phyloP scores from a whole-genome alignment of 208 protist species.

The Jaenimonas drosophilae region DNA sequence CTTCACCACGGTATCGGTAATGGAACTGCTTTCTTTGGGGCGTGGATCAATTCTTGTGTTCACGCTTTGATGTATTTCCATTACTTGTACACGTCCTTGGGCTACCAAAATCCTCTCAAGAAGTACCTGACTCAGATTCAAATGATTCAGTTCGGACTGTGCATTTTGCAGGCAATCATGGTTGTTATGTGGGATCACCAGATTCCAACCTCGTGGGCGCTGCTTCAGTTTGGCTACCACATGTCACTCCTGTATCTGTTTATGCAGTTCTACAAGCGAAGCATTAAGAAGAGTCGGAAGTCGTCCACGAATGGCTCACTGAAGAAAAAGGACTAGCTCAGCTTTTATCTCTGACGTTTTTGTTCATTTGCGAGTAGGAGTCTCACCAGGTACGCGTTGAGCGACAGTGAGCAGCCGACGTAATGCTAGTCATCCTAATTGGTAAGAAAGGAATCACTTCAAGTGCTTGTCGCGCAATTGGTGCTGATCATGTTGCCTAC shows the following conservation, averaged over 20 bases:
- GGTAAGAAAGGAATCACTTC: too few relatives aligned
- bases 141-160: constrained; percentile 79
- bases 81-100: constrained; percentile 82
- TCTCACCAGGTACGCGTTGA: too few relatives aligned
- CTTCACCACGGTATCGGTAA: constrained; percentile 78
- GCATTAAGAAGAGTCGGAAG: constrained; percentile 13
- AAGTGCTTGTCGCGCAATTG: too few relatives aligned
- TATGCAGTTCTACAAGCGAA: constrained; percentile 53
- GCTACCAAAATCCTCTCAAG: constrained; percentile 82
- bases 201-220: constrained; percentile 42
- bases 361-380: too few relatives aligned
- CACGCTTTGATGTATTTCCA: constrained; percentile 90
- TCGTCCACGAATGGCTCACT: constrained; percentile 4
- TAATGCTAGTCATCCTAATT: too few relatives aligned
- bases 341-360: too few relatives aligned
- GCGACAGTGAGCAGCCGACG: too few relatives aligned
- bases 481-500: too few relatives aligned
- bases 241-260: constrained; percentile 81
- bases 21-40: constrained; percentile 80
- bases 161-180: constrained; percentile 74
- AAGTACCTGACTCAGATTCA: constrained; percentile 77
- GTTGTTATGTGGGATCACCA: constrained; percentile 42
- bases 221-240: constrained; percentile 77
- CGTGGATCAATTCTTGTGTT: constrained; percentile 85
- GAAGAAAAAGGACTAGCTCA: constrained; percentile 3